Evolutionary conservation across 176 grass and related monocot genomes (phyloP).

Genomic region (Eleusine coracana): DNA sequence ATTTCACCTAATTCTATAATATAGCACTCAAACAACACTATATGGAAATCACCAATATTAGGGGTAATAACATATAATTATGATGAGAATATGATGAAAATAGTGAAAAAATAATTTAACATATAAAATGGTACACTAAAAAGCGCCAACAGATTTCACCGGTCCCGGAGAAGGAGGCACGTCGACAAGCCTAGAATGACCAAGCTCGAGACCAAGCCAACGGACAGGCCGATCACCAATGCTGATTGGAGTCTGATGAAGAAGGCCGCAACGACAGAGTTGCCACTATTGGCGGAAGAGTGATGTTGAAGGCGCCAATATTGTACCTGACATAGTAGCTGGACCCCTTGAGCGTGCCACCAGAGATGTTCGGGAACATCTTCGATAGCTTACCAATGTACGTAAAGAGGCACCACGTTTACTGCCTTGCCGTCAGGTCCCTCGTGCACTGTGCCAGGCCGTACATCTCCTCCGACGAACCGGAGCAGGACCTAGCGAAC

Average conservation of each 20-base stretch:
- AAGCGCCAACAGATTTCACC: background rate
- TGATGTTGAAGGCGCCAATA: background rate
- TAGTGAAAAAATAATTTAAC: too few relatives aligned
- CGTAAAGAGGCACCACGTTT: background rate
- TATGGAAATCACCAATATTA: too few relatives aligned
- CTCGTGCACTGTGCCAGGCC: constrained; percentile 61
- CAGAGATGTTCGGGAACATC: background rate
- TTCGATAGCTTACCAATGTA: background rate
- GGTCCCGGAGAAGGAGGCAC: background rate
- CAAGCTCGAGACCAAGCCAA: background rate
- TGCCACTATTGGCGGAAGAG: background rate
- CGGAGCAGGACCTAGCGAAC: background rate
- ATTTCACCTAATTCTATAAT: too few relatives aligned
- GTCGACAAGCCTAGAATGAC: background rate
- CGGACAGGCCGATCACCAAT: background rate
- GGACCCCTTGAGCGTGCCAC: constrained; percentile 24
- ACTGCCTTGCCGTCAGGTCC: constrained; percentile 34
- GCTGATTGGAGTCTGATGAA: background rate
- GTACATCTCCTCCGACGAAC: constrained; percentile 6
- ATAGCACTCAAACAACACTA: too few relatives aligned
- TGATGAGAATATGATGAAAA: too few relatives aligned
- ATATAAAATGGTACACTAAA: too few relatives aligned
- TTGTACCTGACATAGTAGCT: constrained; percentile 28
- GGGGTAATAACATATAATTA: too few relatives aligned
- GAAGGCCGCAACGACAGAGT: background rate